A percentile compares a stretch with the other conserved stretches of the same genome.
Conservation (phyloP, 495 filamentous ascomycete genomes). For the Aeminium ludgeri region DNA sequence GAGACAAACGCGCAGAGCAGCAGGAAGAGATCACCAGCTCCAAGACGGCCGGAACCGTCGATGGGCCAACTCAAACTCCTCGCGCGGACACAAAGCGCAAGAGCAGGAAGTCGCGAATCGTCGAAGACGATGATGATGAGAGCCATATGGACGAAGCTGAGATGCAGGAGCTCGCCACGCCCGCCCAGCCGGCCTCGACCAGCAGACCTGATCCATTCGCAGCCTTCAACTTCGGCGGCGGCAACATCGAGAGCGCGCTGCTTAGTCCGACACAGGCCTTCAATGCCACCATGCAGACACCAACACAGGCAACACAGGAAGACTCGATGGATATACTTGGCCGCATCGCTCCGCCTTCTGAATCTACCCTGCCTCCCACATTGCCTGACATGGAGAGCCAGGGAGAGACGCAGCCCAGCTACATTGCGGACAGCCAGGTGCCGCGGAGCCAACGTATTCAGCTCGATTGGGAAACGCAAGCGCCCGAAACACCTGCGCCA, state of each 20-base stretch:
- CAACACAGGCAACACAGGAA: slow-evolving; percentile 16
- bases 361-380: slow-evolving; percentile 12
- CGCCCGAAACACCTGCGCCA: slow-evolving; percentile 7
- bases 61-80: background rate
- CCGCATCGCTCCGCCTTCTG: slow-evolving; percentile 36
- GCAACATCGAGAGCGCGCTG: slow-evolving; percentile 3
- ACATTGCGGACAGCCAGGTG: slow-evolving; percentile 46
- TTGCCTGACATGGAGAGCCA: slow-evolving; percentile 17
- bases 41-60: no score
- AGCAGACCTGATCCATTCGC: slow-evolving; percentile 19
- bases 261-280: slow-evolving; percentile 85
- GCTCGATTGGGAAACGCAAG: slow-evolving; percentile 12
- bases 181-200: background rate
- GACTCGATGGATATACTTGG: slow-evolving; percentile 35
- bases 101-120: slow-evolving; percentile 2
- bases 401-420: slow-evolving; percentile 29
- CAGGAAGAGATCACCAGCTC: background rate
- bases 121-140: slow-evolving; percentile 24
- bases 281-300: slow-evolving; percentile 66
- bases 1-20: no score
- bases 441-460: slow-evolving; percentile 13
- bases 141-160: slow-evolving; percentile 3
- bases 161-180: background rate
- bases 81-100: background rate
- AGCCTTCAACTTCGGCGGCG: slow-evolving; percentile 24